phyloP scores from a whole-genome alignment of 2,329 filamentous ascomycete species.

The Helminthosporium solani region DNA sequence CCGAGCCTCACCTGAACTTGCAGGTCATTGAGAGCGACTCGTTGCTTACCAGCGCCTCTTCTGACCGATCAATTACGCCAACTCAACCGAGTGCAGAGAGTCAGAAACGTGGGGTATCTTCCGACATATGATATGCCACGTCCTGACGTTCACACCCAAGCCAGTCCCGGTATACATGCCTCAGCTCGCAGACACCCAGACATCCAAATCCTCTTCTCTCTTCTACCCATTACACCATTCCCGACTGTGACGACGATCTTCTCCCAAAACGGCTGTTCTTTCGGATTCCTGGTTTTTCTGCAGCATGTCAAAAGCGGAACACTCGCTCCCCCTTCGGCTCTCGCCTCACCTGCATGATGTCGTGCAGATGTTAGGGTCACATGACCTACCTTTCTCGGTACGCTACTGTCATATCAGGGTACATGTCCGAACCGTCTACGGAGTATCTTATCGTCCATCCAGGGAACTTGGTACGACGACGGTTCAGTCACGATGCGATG shows the following conservation, averaged over 20 bases:
- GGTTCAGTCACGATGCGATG: too few relatives aligned
- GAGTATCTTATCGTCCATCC: too few relatives aligned
- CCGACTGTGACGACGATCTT: neutral
- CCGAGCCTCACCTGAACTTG: neutral
- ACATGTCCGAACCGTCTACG: too few relatives aligned
- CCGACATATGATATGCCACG: too few relatives aligned
- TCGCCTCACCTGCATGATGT: neutral
- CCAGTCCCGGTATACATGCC: too few relatives aligned
- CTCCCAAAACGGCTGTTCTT: too few relatives aligned
- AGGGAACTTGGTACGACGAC: too few relatives aligned
- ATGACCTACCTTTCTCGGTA: neutral
- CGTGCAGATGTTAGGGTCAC: neutral
- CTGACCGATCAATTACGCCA: constrained; percentile 4
- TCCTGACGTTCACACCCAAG: too few relatives aligned
- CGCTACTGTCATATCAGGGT: neutral
- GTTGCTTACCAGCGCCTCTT: constrained; percentile 6
- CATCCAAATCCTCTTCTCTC: too few relatives aligned
- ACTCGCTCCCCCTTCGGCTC: neutral
- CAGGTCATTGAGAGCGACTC: constrained; percentile 1
- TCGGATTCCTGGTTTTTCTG: neutral
- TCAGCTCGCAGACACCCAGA: neutral
- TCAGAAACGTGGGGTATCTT: constrained; percentile 5
- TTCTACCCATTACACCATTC: neutral
- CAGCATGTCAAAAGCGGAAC: neutral
- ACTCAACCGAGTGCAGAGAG: neutral